Evolutionary conservation across 257 asterid genomes (phyloP).

Genomic region (Primulina huaijiensis): DNA sequence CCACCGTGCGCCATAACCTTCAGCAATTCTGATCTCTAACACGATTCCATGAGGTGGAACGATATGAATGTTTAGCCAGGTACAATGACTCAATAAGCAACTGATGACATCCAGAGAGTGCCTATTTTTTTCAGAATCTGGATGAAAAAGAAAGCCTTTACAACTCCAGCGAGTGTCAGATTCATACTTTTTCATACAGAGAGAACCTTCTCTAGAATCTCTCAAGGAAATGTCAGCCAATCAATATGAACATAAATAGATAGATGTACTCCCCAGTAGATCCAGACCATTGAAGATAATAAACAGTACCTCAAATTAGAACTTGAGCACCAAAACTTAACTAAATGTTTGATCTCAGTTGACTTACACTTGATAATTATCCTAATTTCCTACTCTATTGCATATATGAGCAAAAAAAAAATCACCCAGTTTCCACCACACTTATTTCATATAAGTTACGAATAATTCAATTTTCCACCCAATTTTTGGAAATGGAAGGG

Average conservation of each 20-base stretch:
- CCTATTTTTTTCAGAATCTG: conserved; percentile 63
- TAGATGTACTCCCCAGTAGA: neutral
- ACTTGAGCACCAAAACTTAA: neutral
- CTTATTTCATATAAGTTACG: neutral
- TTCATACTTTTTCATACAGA: neutral
- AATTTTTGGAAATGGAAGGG: neutral
- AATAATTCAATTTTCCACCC: neutral
- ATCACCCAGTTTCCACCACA: no score
- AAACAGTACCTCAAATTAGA: neutral
- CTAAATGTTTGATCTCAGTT: neutral
- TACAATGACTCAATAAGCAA: conserved; percentile 41
- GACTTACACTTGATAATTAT: no score
- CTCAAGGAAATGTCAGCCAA: neutral
- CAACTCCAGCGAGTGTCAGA: neutral
- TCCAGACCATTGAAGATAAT: neutral
- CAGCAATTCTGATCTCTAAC: conserved; percentile 60
- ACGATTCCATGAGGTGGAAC: conserved; percentile 68
- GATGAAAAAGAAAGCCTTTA: conserved; percentile 14
- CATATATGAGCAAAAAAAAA: no score
- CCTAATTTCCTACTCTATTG: no score
- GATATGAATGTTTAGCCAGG: conserved; percentile 71
- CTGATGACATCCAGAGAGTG: conserved; percentile 46
- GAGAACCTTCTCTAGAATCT: neutral
- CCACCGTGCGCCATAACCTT: conserved; percentile 88
- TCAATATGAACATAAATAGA: neutral